Conservation (phyloP, 352 stramenopile species). For the Plasmopara muralis region DNA sequence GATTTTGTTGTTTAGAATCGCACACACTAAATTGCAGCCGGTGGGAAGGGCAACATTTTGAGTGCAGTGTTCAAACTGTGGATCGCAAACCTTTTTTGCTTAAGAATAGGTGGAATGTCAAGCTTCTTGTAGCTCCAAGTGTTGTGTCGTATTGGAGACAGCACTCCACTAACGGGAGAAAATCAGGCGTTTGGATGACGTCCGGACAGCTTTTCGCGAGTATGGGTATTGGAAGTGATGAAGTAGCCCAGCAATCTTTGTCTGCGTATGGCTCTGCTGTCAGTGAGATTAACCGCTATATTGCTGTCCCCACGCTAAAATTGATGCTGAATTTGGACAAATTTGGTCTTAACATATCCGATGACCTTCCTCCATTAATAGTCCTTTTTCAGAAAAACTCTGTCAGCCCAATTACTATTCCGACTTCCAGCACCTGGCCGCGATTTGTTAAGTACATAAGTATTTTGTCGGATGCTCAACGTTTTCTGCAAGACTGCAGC, state of each 20-base stretch:
- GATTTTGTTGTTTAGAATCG: constrained; percentile 21
- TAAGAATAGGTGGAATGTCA: constrained; percentile 30
- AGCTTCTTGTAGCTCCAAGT: constrained; percentile 63
- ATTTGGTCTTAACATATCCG: constrained; percentile 42
- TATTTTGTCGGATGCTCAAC: constrained; percentile 36
- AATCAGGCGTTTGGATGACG: constrained; percentile 38
- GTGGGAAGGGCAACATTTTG: background rate
- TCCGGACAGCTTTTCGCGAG: constrained; percentile 63
- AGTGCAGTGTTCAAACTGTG: background rate
- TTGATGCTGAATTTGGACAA: constrained; percentile 66
- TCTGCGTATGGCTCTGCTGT: constrained; percentile 12
- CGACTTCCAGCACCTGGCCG: constrained; percentile 45
- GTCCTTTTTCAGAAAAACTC: constrained; percentile 38
- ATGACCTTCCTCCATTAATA: constrained; percentile 26
- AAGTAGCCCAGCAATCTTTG: constrained; percentile 20
- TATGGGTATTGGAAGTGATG: constrained; percentile 28
- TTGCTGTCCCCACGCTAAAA: constrained; percentile 28
- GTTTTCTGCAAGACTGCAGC: constrained; percentile 50
- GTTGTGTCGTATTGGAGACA: constrained; percentile 53
- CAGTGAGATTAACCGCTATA: constrained; percentile 41
- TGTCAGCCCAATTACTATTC: constrained; percentile 26
- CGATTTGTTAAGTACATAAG: constrained; percentile 38
- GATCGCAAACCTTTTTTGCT: constrained; percentile 13
- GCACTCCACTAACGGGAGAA: constrained; percentile 7
- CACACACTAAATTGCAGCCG: constrained; percentile 8